phyloP scores from a whole-genome alignment of 768 basidiomycete species.

The Suillus discolor region DNA sequence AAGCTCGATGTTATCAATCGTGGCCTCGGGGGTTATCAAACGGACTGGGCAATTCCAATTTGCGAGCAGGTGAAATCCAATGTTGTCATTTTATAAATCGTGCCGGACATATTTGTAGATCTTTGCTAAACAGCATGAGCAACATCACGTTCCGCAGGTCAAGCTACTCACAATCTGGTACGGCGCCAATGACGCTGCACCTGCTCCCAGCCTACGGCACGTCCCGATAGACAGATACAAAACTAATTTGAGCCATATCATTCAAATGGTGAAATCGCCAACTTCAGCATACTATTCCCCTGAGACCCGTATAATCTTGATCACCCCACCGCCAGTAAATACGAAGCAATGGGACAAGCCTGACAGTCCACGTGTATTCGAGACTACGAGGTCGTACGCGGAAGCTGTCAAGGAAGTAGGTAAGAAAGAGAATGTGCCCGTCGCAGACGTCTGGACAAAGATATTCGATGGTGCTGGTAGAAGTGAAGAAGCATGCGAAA shows the following conservation, averaged over 20 bases:
- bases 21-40: constrained; percentile 84
- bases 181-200: constrained; percentile 85
- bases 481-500: constrained; percentile 51
- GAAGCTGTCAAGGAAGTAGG: constrained; percentile 68
- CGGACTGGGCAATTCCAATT: constrained; percentile 81
- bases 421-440: constrained; percentile 51
- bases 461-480: constrained; percentile 77
- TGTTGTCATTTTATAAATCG: too few species aligned
- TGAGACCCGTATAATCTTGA: constrained; percentile 72
- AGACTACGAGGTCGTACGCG: constrained; percentile 67
- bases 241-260: constrained; percentile 62
- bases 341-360: constrained; percentile 48
- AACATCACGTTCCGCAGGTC: constrained; percentile 54
- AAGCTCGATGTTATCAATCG: constrained; percentile 88
- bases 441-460: constrained; percentile 74
- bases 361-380: constrained; percentile 50
- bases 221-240: constrained; percentile 70
- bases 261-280: constrained; percentile 63
- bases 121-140: constrained; percentile 55
- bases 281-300: constrained; percentile 69
- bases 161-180: constrained; percentile 87
- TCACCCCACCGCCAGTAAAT: constrained; percentile 86
- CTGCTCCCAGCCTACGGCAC: constrained; percentile 67
- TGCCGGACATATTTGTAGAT: constrained; percentile 39
- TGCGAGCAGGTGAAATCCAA: constrained; percentile 62